These are phyloP conservation scores for Auriscalpium vulgare DNA, from an alignment of 768 basidiomycete species.

Conservation along the genomic window DNA sequence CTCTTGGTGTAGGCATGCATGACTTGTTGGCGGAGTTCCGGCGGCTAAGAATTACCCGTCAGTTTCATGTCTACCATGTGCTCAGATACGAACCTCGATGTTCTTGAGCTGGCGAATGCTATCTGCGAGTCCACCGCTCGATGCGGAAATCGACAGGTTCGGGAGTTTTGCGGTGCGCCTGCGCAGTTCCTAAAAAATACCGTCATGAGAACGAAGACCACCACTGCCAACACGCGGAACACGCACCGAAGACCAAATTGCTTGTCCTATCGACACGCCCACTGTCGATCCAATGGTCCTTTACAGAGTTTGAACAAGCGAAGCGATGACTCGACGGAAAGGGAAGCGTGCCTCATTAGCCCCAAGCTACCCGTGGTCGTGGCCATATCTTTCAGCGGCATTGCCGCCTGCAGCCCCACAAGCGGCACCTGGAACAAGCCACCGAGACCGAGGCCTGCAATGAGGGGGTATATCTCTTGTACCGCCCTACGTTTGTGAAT, in stretches of 20 bases:
- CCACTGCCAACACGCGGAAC: too few species aligned
- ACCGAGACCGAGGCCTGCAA: constrained; percentile 27
- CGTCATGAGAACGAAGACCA: too few species aligned
- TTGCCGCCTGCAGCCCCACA: constrained; percentile 33
- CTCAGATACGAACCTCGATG: background rate
- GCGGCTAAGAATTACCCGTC: constrained; percentile 31
- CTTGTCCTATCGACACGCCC: constrained; percentile 20
- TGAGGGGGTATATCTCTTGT: constrained; percentile 26
- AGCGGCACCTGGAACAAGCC: constrained; percentile 30
- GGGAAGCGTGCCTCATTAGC: constrained; percentile 21
- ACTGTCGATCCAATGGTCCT: constrained; percentile 19
- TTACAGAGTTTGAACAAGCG: background rate
- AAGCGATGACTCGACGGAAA: background rate
- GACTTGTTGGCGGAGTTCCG: constrained; percentile 36
- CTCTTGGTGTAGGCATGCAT: constrained; percentile 58
- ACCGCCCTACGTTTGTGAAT: constrained; percentile 16
- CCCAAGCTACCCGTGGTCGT: constrained; percentile 31
- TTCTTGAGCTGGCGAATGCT: background rate
- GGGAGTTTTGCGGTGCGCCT: background rate
- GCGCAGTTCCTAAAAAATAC: background rate
- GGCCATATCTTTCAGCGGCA: constrained; percentile 39
- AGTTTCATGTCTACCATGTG: too few species aligned
- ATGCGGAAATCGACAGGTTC: background rate
- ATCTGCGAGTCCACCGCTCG: constrained; percentile 9
- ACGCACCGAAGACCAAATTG: constrained; percentile 14